These are phyloP conservation scores for Suillus subluteus DNA, from an alignment of 768 basidiomycete genomes.

Conservation along the genomic window DNA sequence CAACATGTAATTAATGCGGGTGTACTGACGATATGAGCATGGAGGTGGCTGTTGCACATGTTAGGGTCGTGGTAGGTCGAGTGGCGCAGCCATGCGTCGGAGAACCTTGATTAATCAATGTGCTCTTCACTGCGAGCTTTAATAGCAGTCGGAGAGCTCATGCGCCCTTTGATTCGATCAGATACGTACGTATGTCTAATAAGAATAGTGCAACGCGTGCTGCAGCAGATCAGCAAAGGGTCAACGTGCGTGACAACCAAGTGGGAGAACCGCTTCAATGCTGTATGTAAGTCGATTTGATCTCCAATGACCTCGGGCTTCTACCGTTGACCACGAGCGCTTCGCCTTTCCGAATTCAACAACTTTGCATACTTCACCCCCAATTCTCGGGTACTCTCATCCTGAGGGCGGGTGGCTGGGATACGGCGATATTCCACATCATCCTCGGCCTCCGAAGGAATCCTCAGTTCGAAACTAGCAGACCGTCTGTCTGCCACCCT, in stretches of 20 bases:
- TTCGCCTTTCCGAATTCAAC: background rate
- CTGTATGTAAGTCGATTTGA: background rate
- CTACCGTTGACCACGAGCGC: background rate
- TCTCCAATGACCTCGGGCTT: background rate
- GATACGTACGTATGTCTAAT: background rate
- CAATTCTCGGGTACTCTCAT: background rate
- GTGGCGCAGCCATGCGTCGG: background rate
- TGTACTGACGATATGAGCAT: background rate
- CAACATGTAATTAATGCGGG: background rate
- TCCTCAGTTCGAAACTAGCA: background rate
- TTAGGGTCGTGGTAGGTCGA: background rate
- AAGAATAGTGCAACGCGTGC: background rate
- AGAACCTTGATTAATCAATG: background rate
- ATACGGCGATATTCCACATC: conserved; percentile 27
- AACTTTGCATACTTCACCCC: conserved; percentile 6
- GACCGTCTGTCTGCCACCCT: conserved; percentile 6
- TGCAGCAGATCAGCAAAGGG: background rate
- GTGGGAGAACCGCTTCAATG: background rate
- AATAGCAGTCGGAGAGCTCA: background rate
- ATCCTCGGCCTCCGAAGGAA: background rate
- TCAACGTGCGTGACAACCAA: background rate
- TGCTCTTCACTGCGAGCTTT: background rate
- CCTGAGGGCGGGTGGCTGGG: background rate
- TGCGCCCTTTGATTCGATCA: background rate
- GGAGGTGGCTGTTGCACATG: background rate